Conservation (phyloP, 805 yeast species). For the Grigorovia humatica region DNA sequence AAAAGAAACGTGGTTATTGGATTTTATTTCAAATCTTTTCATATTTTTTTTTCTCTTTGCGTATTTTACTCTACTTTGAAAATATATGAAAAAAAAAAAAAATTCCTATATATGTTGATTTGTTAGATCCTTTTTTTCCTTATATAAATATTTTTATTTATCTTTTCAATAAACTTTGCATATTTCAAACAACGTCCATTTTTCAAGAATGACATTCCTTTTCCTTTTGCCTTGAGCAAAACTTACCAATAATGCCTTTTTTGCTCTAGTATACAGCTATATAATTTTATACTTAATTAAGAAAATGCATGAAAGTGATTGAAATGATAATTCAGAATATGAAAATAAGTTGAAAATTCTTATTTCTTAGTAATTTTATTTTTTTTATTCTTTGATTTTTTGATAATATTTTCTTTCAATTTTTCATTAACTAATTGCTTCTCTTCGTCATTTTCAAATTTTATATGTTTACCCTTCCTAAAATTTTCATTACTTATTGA, state of each 20-base stretch:
- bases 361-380: background rate
- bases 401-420: background rate
- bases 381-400: background rate
- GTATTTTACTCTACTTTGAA: background rate
- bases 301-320: too few relatives aligned
- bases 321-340: background rate
- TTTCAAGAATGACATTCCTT: too few relatives aligned
- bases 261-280: background rate
- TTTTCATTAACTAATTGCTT: background rate
- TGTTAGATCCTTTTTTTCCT: background rate
- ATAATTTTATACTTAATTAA: background rate
- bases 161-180: background rate
- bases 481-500: constrained; percentile 46
- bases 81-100: too few relatives aligned
- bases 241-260: too few relatives aligned
- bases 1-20: background rate
- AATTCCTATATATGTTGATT: background rate
- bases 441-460: constrained; percentile 28
- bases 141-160: too few relatives aligned
- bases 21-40: constrained; percentile 1
- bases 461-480: constrained; percentile 41
- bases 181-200: background rate
- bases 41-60: constrained; percentile 1
- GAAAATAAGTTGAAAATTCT: background rate
- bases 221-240: too few relatives aligned